These are phyloP conservation scores for Fraxinus dipetala DNA, from an alignment of 305 asterid species.

Conservation along the genomic window DNA sequence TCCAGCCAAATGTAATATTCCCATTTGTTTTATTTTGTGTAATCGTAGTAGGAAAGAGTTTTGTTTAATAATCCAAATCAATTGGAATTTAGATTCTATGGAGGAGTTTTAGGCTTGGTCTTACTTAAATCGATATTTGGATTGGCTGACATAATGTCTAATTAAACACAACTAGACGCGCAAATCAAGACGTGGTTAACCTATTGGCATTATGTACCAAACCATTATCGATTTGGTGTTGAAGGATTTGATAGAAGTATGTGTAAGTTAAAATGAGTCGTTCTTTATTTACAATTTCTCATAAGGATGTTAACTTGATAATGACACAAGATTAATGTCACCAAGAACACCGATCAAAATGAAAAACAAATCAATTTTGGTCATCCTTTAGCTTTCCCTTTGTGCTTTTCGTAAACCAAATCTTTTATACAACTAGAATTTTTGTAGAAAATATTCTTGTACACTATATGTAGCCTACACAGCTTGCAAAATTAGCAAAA, in stretches of 20 bases:
- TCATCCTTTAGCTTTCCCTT: background rate
- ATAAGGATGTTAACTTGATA: background rate
- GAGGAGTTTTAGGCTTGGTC: background rate
- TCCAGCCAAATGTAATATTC: constrained; percentile 24
- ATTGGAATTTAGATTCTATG: background rate
- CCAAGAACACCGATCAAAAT: background rate
- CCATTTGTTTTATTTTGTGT: constrained; percentile 1
- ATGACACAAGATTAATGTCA: background rate
- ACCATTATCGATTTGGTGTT: background rate
- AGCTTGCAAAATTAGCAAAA: background rate
- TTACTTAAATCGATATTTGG: background rate
- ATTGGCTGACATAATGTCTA: background rate
- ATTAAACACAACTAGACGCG: background rate
- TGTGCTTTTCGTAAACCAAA: background rate
- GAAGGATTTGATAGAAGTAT: background rate
- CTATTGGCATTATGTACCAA: background rate
- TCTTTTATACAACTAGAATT: background rate
- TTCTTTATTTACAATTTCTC: background rate
- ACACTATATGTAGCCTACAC: background rate
- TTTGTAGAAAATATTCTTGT: background rate
- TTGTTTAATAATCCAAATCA: background rate
- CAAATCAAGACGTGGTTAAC: no score
- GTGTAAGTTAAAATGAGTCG: background rate
- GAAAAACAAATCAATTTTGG: background rate
- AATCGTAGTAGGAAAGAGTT: background rate